Percentiles rank a stretch among this genome's conserved stretches.
Conservation (phyloP, 2,329 filamentous ascomycete species). For the Thelonectria blattea region DNA sequence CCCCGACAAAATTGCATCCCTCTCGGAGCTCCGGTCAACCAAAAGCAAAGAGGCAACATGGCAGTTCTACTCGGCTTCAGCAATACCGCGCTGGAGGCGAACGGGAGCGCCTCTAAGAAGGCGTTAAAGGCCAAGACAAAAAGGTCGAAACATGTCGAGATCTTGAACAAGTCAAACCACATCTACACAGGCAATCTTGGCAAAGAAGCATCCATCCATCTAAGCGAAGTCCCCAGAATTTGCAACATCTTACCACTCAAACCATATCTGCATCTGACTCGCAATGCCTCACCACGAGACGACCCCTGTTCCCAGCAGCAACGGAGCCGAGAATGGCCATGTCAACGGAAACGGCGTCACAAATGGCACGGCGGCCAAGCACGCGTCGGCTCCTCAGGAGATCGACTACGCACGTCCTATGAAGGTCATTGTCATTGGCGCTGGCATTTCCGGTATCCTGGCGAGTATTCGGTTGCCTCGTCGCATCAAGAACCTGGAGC, state of each 20-base stretch:
- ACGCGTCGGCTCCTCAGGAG: background rate
- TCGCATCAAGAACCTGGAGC: background rate
- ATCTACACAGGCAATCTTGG: too few species aligned
- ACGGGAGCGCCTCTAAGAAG: background rate
- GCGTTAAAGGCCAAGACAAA: background rate
- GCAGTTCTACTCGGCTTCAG: background rate
- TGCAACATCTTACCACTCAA: too few species aligned
- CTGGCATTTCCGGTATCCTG: constrained; percentile 2
- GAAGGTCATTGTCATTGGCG: constrained; percentile 5
- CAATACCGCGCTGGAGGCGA: background rate
- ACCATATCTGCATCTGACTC: background rate
- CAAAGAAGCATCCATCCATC: background rate
- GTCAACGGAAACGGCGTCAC: background rate
- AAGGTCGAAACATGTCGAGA: too few species aligned
- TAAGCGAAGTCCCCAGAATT: background rate
- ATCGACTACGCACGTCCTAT: constrained; percentile 2
- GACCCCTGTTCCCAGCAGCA: background rate
- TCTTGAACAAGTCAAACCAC: too few species aligned
- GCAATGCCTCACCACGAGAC: background rate
- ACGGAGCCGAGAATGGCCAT: background rate
- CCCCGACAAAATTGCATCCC: background rate
- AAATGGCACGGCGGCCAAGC: background rate
- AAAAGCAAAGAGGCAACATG: background rate
- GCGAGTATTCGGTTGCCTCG: background rate
- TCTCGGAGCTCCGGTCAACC: background rate